Evolutionary conservation across 2,329 filamentous ascomycete species (phyloP), one percentile per base, ranked within the genome.

Genomic region (Xylariales sp.): DNA sequence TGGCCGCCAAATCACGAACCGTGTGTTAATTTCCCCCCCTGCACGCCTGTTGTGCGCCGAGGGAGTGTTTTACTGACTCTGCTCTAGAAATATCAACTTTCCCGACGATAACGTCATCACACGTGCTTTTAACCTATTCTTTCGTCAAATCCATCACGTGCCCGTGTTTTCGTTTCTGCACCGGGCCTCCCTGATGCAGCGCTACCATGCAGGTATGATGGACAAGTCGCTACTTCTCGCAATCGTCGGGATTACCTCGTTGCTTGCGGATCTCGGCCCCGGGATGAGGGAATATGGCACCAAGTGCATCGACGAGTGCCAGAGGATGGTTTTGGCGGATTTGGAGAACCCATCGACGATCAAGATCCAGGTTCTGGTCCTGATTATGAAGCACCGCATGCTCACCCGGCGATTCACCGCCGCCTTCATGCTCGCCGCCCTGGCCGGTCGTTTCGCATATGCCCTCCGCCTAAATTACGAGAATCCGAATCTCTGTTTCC

Each of bases 111-210:
- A 66, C 16, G 52, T 78, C 18, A 71, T 74, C 28, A 61, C 67
- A 34, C 67, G 67, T 27, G 73, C 72, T 5, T 75, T 78, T 45
- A 72, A 73, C 48, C 68, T 70, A 46, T 78, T 76, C 57, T 78
- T 78, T 53, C 69, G 70, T 29, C 70, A 78, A 49, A 66, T 78
- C 28, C 74, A 78, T 54, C 75, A 78, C 44, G 73, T 78, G 36
- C 72, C 75, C 30, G 72, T 74, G 47, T 75, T 74, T 57, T 75
- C 73, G 10, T 79, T 78, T 40, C 56, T 79, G 13, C 75, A 79
- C 48, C 72, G 74, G 18, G 73, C 74, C 11, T 78, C 75, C 2
- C 67, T 78, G 17, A 76, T 77, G 72, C 74, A 78, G 51, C 66
- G 74, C 20, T 76, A 76, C 51, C 69, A 76, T 45, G 67, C 71